Evolutionary conservation across 2,329 filamentous ascomycete genomes (phyloP).

Genomic region (Amesomyces nigricolor): DNA sequence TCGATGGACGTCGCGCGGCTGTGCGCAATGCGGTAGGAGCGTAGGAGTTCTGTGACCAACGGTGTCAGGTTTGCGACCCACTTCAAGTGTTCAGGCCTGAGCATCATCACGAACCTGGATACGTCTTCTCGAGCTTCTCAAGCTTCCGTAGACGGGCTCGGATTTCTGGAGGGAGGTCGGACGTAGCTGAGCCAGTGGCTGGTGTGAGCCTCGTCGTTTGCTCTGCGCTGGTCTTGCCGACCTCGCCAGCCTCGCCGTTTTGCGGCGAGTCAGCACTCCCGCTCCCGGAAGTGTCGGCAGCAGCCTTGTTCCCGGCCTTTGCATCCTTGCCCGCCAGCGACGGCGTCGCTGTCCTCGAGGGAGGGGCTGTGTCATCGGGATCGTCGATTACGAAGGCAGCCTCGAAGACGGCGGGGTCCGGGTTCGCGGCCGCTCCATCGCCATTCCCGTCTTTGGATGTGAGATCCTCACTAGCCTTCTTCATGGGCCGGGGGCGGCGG

Average conservation of each 20-base stretch:
- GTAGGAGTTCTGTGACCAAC: conserved; percentile 62
- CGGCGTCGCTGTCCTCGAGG: conserved; percentile 38
- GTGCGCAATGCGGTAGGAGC: conserved; percentile 89
- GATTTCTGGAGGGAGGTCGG: conserved; percentile 68
- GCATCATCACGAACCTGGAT: conserved; percentile 57
- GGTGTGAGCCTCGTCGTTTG: conserved; percentile 2
- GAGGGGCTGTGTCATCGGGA: conserved; percentile 59
- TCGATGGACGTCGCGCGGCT: conserved; percentile 81
- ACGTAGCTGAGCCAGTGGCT: conserved; percentile 22
- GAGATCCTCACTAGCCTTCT: conserved; percentile 37
- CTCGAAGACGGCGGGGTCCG: conserved; percentile 84
- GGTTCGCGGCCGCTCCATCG: conserved; percentile 44
- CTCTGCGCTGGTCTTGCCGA: background rate
- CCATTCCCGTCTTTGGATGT: conserved; percentile 29
- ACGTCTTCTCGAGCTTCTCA: conserved; percentile 84
- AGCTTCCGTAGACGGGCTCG: conserved; percentile 72
- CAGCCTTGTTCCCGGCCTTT: conserved; percentile 10
- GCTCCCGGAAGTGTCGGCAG: background rate
- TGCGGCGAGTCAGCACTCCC: conserved; percentile 2
- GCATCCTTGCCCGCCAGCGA: conserved; percentile 35
- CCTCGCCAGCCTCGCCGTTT: conserved; percentile 10
- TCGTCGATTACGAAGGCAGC: conserved; percentile 83
- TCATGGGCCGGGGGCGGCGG: conserved; percentile 35
- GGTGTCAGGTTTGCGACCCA: background rate
- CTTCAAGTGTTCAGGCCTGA: background rate